Evolutionary conservation across 257 asterid species (phyloP).

Genomic region (Solanum appendiculatum): DNA sequence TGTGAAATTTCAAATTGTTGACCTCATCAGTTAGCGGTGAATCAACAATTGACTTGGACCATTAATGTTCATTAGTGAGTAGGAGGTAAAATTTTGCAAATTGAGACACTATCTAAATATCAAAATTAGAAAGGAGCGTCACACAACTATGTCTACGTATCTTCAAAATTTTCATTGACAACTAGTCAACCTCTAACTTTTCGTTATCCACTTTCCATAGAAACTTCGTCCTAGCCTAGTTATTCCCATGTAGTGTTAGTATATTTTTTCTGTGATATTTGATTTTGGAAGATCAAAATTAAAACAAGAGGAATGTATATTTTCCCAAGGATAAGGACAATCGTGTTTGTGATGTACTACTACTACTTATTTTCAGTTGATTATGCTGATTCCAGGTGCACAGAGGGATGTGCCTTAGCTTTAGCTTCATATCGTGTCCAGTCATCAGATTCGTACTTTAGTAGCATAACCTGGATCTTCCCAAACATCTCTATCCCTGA

Average conservation of each 20-base stretch:
- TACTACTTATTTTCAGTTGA: background rate
- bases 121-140: too few species aligned
- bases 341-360: background rate
- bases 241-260: background rate
- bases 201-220: background rate
- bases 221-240: background rate
- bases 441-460: rapidly evolving
- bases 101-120: too few species aligned
- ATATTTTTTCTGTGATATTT: background rate
- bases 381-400: background rate
- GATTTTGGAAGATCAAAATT: background rate
- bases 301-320: background rate
- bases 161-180: background rate
- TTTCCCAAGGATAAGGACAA: background rate
- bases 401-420: background rate
- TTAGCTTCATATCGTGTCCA: background rate
- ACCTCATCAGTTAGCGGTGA: background rate
- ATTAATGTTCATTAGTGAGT: too few species aligned
- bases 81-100: too few species aligned
- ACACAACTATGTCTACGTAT: too few species aligned
- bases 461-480: rapidly evolving
- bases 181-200: background rate
- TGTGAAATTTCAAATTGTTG: background rate
- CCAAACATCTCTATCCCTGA: background rate
- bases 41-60: background rate